These are phyloP conservation scores for Ogataea trehalophila DNA, from an alignment of 805 yeast genomes.

Conservation along the genomic window DNA sequence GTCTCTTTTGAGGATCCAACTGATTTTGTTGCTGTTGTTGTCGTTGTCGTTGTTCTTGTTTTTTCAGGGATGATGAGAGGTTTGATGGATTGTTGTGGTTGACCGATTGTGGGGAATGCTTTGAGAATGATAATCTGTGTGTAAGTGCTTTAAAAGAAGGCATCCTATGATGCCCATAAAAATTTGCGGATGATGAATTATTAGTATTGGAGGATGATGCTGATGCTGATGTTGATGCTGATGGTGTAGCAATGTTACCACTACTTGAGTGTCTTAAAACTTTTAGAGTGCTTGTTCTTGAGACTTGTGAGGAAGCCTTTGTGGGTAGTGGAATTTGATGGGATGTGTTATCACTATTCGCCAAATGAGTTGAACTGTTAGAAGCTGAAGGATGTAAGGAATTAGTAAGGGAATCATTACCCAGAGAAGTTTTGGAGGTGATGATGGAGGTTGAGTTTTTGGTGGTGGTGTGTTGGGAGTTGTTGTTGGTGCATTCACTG, in stretches of 20 bases:
- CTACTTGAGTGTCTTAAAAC: too few species aligned
- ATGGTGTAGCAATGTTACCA: too few species aligned
- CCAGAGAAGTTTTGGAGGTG: too few species aligned
- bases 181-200: background rate
- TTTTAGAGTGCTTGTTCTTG: too few species aligned
- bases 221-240: background rate
- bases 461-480: too few species aligned
- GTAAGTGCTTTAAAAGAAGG: slow-evolving; percentile 19
- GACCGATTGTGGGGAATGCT: slow-evolving; percentile 16
- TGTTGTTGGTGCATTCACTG: too few species aligned
- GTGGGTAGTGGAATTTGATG: too few species aligned
- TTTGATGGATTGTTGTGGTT: slow-evolving; percentile 10
- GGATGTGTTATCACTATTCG: background rate
- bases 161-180: slow-evolving; percentile 6
- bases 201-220: background rate
- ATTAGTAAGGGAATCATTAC: too few species aligned
- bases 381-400: too few species aligned
- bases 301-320: too few species aligned
- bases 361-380: background rate
- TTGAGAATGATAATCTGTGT: slow-evolving; percentile 26
- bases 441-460: too few species aligned
- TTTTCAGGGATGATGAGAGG: slow-evolving; percentile 19
- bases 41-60: slow-evolving; percentile 6
- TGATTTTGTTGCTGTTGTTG: slow-evolving; percentile 5
- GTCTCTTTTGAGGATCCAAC: slow-evolving; percentile 2